Conservation (phyloP, 768 basidiomycete genomes). For the Agrocybe chaxingu region DNA sequence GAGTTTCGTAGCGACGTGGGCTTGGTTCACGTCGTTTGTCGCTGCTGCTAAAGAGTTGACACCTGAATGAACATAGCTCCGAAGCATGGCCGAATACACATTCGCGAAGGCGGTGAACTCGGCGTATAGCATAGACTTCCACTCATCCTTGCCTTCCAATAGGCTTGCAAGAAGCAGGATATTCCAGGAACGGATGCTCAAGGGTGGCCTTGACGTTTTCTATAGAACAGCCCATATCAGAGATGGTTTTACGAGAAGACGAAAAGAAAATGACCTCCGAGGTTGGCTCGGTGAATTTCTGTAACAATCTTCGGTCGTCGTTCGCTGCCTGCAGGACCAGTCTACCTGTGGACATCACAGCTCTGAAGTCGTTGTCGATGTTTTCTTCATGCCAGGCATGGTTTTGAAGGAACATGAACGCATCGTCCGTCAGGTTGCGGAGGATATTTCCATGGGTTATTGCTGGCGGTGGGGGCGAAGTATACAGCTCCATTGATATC, state of each 20-base stretch:
- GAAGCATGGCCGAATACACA: slow-evolving; percentile 45
- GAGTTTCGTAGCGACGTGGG: slow-evolving; percentile 64
- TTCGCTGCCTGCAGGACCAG: slow-evolving; percentile 48
- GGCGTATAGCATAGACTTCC: slow-evolving; percentile 38
- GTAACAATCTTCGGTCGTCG: slow-evolving; percentile 39
- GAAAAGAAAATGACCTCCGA: slow-evolving; percentile 9
- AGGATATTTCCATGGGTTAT: slow-evolving; percentile 29
- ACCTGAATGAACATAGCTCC: slow-evolving; percentile 34
- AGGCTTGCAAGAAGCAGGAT: slow-evolving; percentile 55
- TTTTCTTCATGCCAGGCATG: slow-evolving; percentile 43
- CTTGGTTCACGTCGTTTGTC: slow-evolving; percentile 62
- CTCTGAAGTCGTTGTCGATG: slow-evolving; percentile 49
- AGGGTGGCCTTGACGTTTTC: slow-evolving; percentile 31
- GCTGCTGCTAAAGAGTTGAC: slow-evolving; percentile 37
- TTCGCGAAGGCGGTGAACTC: slow-evolving; percentile 49
- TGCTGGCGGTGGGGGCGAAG: slow-evolving; percentile 24
- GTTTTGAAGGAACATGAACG: slow-evolving; percentile 50
- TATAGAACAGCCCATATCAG: slow-evolving; percentile 11
- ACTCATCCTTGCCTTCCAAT: slow-evolving; percentile 33
- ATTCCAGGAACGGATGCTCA: slow-evolving; percentile 63
- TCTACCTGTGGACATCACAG: slow-evolving; percentile 48
- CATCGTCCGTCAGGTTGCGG: slow-evolving; percentile 44
- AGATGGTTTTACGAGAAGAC: neutral
- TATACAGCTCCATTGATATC: slow-evolving; percentile 24
- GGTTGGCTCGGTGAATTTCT: slow-evolving; percentile 29